phyloP scores from a whole-genome alignment of 2,329 filamentous ascomycete genomes.

The Aspergillus hortae region DNA sequence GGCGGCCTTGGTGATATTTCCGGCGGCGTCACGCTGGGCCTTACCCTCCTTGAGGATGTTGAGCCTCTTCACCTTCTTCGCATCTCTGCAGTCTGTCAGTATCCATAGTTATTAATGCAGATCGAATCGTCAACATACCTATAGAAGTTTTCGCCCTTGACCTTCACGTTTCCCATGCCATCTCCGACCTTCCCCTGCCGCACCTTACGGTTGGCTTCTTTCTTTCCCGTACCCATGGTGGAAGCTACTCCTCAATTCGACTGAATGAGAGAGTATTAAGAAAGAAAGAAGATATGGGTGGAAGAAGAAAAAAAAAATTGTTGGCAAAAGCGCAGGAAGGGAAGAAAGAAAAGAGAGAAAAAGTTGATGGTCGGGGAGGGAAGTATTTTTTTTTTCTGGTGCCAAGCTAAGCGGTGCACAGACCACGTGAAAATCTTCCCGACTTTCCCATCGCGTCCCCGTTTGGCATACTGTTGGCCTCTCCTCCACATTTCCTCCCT shows the following conservation, averaged over 20 bases:
- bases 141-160: conserved; percentile 99
- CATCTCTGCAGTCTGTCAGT: conserved; percentile 46
- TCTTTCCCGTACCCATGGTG: conserved; percentile 85
- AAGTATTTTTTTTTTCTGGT: conserved; percentile 34
- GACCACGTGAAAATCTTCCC: conserved; percentile 36
- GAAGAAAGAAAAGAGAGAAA: conserved; percentile 23
- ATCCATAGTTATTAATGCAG: background rate
- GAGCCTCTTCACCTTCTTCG: conserved; percentile 83
- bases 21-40: conserved; percentile 73
- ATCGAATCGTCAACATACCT: conserved; percentile 50
- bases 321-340: conserved; percentile 29
- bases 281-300: conserved; percentile 26
- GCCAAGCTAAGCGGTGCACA: conserved; percentile 36
- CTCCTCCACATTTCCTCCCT: background rate
- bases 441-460: conserved; percentile 11
- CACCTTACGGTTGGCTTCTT: conserved; percentile 76
- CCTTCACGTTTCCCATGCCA: conserved; percentile 86
- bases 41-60: conserved; percentile 90
- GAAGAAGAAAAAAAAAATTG: conserved; percentile 21
- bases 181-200: conserved; percentile 81
- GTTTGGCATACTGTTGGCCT: background rate
- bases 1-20: conserved; percentile 80
- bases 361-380: conserved; percentile 16
- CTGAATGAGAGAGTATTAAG: conserved; percentile 20
- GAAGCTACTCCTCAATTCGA: conserved; percentile 14